These are phyloP conservation scores for Lolium rigidum DNA, from an alignment of 176 grass and related monocot genomes.

Conservation along the genomic window DNA sequence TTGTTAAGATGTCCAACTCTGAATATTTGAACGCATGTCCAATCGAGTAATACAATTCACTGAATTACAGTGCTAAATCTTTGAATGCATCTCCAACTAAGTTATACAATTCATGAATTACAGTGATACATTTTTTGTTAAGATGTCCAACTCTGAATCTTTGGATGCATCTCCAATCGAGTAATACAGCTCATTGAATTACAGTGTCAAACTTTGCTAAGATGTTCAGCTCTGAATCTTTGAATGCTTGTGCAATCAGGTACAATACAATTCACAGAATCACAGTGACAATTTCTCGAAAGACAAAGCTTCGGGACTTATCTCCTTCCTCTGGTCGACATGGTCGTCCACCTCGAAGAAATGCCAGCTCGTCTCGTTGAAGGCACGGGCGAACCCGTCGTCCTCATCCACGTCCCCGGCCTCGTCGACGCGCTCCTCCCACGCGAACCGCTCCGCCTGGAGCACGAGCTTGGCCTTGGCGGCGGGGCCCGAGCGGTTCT, in stretches of 20 bases:
- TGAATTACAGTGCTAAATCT: no score
- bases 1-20: no score
- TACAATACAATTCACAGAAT: background rate
- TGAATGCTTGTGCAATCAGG: no score
- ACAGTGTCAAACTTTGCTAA: background rate
- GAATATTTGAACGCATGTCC: no score
- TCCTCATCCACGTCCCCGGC: constrained; percentile 39
- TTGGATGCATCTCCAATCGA: constrained; percentile 14
- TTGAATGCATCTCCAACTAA: background rate
- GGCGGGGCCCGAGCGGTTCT: constrained; percentile 29
- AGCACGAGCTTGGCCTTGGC: constrained; percentile 57
- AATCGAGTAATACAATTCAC: no score
- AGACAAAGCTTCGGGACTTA: no score
- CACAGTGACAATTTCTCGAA: background rate
- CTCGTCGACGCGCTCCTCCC: constrained; percentile 60
- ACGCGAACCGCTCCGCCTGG: constrained; percentile 43
- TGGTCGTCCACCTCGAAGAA: constrained; percentile 66
- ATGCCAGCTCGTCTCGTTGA: constrained; percentile 95
- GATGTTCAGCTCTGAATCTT: no score
- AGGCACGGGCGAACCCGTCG: constrained; percentile 56
- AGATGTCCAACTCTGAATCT: background rate
- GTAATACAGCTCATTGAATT: background rate
- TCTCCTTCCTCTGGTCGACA: no score
- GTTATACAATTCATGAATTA: no score
- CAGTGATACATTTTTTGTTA: background rate